Percentiles rank a stretch among this genome's conserved stretches.
These are phyloP conservation scores for Hortaea werneckii DNA, from an alignment of 2,329 filamentous ascomycete genomes.

Conservation along the genomic window DNA sequence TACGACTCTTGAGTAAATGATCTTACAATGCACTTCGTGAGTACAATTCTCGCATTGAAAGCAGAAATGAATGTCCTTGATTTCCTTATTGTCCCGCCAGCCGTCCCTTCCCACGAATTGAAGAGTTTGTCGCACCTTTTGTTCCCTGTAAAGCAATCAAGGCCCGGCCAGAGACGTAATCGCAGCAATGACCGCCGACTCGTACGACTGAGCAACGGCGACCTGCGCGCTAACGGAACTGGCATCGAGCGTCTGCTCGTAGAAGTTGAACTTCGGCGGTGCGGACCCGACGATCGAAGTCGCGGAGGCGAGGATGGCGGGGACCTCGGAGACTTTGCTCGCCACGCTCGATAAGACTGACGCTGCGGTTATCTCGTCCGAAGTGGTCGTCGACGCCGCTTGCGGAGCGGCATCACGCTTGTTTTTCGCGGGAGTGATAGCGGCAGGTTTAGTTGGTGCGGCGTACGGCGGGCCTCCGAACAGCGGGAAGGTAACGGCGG, in stretches of 20 bases:
- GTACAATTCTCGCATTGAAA: too few relatives aligned
- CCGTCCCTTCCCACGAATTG: too few relatives aligned
- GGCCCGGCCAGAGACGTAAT: constrained; percentile 1
- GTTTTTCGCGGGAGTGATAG: background rate
- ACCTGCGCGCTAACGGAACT: background rate
- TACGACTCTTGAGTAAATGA: too few relatives aligned
- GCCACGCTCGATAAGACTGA: background rate
- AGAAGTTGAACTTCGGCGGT: constrained; percentile 1
- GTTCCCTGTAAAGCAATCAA: background rate
- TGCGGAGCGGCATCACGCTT: background rate
- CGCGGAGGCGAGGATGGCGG: background rate
- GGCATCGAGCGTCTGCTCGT: constrained; percentile 1
- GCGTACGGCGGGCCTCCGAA: constrained; percentile 1
- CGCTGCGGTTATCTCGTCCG: background rate
- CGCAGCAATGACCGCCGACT: background rate
- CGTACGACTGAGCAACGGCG: constrained; percentile 1
- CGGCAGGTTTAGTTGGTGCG: background rate
- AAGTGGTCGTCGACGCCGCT: background rate
- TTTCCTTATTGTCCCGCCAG: too few relatives aligned
- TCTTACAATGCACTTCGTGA: too few relatives aligned
- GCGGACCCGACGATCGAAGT: constrained; percentile 1
- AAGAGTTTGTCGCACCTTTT: too few relatives aligned
- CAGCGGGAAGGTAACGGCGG: constrained; percentile 1
- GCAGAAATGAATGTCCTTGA: too few relatives aligned
- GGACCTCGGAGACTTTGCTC: background rate